Percentiles rank a stretch among this genome's conserved stretches.
Conservation (phyloP, 2,329 filamentous ascomycete genomes). For the Endothia cerciana region DNA sequence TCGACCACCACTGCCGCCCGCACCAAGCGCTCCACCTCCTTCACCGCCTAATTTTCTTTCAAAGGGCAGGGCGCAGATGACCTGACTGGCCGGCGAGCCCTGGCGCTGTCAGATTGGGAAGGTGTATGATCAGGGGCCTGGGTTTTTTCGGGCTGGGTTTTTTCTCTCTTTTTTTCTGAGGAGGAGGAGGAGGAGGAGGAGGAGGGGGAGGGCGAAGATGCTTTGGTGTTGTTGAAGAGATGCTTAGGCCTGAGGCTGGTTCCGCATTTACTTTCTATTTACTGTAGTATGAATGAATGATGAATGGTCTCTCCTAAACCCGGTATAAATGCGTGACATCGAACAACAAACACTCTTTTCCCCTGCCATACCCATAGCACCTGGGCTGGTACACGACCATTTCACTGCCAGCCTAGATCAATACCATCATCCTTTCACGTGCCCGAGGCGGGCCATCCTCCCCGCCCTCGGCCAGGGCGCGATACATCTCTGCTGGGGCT, state of each 20-base stretch:
- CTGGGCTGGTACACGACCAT: too few species aligned
- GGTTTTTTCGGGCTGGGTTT: too few species aligned
- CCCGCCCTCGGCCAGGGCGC: too few species aligned
- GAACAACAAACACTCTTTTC: neutral
- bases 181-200: too few species aligned
- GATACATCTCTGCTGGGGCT: too few species aligned
- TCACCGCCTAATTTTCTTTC: neutral
- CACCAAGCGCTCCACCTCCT: slow-evolving; percentile 17
- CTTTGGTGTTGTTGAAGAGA: slow-evolving; percentile 2
- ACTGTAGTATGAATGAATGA: slow-evolving; percentile 7
- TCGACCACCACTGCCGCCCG: slow-evolving; percentile 12
- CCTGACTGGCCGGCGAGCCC: neutral
- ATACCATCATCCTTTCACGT: too few species aligned
- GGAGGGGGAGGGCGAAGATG: neutral
- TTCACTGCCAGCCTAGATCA: too few species aligned
- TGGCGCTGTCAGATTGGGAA: too few species aligned
- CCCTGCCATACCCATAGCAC: neutral
- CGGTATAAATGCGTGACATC: neutral
- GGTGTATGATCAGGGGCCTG: neutral
- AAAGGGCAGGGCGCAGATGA: neutral
- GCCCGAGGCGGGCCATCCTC: too few species aligned
- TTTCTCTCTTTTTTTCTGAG: too few species aligned
- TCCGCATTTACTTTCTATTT: slow-evolving; percentile 1
- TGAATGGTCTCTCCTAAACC: neutral
- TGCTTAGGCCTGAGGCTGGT: slow-evolving; percentile 1